phyloP scores from a whole-genome alignment of 1,284 basidiomycete genomes.

The Garcileccinum viscosum region DNA sequence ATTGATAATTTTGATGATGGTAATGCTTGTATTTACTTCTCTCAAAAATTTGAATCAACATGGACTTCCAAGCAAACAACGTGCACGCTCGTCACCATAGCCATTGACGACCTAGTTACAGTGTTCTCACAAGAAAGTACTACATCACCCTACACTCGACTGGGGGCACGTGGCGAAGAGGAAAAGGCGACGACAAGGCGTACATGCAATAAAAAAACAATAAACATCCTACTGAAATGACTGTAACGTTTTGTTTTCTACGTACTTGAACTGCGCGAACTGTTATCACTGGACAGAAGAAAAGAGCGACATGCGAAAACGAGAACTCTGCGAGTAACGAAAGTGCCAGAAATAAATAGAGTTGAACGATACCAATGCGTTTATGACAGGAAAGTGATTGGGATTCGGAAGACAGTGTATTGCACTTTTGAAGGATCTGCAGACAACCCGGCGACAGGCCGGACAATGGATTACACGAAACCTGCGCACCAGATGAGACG shows the following conservation, averaged over 20 bases:
- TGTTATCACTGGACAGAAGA: slow-evolving; percentile 1
- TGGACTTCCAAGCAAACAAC: too few species aligned
- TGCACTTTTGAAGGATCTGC: slow-evolving; percentile 9
- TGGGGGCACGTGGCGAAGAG: slow-evolving; percentile 5
- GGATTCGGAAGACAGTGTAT: not conserved
- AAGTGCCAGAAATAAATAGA: slow-evolving; percentile 10
- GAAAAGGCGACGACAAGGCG: not conserved
- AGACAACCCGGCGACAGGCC: slow-evolving; percentile 2
- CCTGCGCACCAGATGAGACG: slow-evolving; percentile 16
- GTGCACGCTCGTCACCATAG: too few species aligned
- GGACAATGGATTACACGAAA: not conserved
- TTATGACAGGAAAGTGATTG: not conserved
- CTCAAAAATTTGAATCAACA: too few species aligned
- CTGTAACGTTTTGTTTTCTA: slow-evolving; percentile 19
- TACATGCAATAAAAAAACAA: slow-evolving; percentile 27
- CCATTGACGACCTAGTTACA: too few species aligned
- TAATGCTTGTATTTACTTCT: too few species aligned
- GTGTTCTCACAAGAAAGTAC: slow-evolving; percentile 22
- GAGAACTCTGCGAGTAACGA: slow-evolving; percentile 10
- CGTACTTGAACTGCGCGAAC: slow-evolving; percentile 1
- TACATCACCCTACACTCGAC: slow-evolving; percentile 19
- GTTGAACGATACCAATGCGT: slow-evolving; percentile 3
- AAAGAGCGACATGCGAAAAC: slow-evolving; percentile 12
- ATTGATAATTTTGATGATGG: too few species aligned
- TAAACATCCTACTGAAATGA: slow-evolving; percentile 20